Evolutionary conservation across 495 filamentous ascomycete genomes (phyloP), one percentile per base, ranked within the genome.

Genomic region (Margaritispora aquatica): DNA sequence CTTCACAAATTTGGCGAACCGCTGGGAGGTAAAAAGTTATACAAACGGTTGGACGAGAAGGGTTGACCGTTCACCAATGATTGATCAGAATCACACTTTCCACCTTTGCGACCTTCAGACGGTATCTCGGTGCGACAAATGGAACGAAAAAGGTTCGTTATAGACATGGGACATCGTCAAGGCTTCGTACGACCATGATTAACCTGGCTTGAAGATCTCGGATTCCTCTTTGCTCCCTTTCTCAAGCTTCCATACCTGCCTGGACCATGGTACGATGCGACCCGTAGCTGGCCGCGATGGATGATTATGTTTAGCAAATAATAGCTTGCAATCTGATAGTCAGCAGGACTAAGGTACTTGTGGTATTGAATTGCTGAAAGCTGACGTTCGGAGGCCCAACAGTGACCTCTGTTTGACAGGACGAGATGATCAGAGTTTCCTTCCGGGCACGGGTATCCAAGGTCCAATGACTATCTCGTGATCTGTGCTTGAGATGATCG

Each of bases 351-450:
- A 26, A 31, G 61, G 26, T 44, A 55, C 50, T 29, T 34, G 26
- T 19, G 24, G 59, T 59, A 57, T n/a, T n/a, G n/a, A n/a, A n/a
- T 22, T 44, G 64, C 64, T 66, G 64, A 63, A 66, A 66, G 58
- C 61, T 63, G 60, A 63, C 48, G 3, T 8, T n/a, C 19, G 38
- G 17, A 44, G 38, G 38, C 15, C 29, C 4, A 51, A 21, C 17
- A 19, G 44, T 48, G 44, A 8, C 7, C 44, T 48, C 5, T 48
- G 44, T 48, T 34, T 34, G 29, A 34, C 29, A 34, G 29, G 29
- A 5, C 13, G 29, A 34, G 38, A n/a, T 15, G 38, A 8, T 9
- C 8, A 10, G 38, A 10, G 38, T 21, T 15, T n/a, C n/a, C n/a
- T n/a, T n/a, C n/a, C n/a, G 15, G 19, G 38, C 38, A 44, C 38